Base-by-base conservation (phyloP, 2,329 filamentous ascomycete genomes). In the Sphaerostilbella broomeana region DNA sequence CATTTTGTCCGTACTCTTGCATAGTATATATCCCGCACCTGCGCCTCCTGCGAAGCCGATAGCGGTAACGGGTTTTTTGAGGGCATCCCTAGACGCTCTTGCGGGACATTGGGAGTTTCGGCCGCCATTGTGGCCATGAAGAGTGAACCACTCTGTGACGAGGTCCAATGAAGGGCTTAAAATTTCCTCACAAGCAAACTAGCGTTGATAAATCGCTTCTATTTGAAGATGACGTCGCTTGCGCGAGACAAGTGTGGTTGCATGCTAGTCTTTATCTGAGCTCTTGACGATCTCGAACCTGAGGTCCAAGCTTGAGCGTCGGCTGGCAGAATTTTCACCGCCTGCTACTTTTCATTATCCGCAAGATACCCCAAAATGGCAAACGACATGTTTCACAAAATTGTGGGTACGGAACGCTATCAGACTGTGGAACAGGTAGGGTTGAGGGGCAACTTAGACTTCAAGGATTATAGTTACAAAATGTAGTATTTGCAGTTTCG, bases 1-100 rank as follows among this genome's bases (percentile, higher is more conserved):
- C 89, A 95, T 53, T 81, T 71, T 22, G 69, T 70, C 49, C 88
- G 75, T 45, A 95, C 88, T 42, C 85, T 75, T 51, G 84, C 81
- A 65, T 90, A 79, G 61, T 85, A 94, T 8, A 92, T 65, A 51
- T 88, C 82, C 52, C 84, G 77, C 41, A 94, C 84, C 64, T 92
- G 84, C 4, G 78, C 70, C 70, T 94, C 86, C 62, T 94, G 86
- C 16, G 79, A 73, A 9, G 86, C 78, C 18, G 86, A 89, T 42
- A 95, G 72, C 19, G 89, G 89, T 29, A 94, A 68, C 12, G 89
- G 89, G 56, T 90, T 92, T 51, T 78, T 75, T 29, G 77, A 80
- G 16, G 79, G 79, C 55, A 79, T 66, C 16, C 56, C 56, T 36
- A 59, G 53, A 42, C 57, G 55, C 49, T 57, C 47, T 40, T 58